Evolutionary conservation across 1,284 basidiomycete species (phyloP), one percentile per base, ranked within the genome.

Genomic region (Laetiporus sulphureus): DNA sequence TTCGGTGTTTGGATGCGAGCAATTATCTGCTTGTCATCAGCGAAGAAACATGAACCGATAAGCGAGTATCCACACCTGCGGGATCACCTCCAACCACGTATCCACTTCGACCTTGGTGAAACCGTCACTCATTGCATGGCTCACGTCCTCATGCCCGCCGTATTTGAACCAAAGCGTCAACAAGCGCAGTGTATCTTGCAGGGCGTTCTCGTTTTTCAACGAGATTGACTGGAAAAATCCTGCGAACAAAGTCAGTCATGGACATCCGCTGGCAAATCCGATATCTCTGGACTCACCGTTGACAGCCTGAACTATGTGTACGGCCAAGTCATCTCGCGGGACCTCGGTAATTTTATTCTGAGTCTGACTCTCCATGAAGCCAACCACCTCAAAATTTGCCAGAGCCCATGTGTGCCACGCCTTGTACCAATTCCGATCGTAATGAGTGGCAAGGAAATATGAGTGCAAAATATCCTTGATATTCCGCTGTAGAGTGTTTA

Each of bases 401-500:
- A 99, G 68, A 5, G 96, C 95, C 93, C 94, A 99, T 1, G 92
- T 94, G 61, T 99, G 95, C 95, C 95, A 98, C 13, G 95, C 96
- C 64, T 98, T 97, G 67, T 98, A 98, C 95, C 95, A 99, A 27
- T 75, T 75, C 5, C 86, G 79, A 61, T 99, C 96, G 49, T 92
- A 91, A 58, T 91, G 86, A 2, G 95, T 98, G 0, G 96, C 91
- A 27, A 87, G 72, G 41, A 79, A 73, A 65, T 96, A 99, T 21
- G 91, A 85, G 49, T 84, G 76, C 8, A 97, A 66, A 43, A 96
- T 91, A 32, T 86, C 83, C 32, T 82, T 77, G 22, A 89, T 79
- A 47, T 90, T 84, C 45, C 82, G 71, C 86, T 91, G 53, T 18
- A 44, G 38, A 29, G 15, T 3, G 27, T 33, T 22, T 36, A 27